Conservation (phyloP, 768 basidiomycete genomes). For the Suillus sp. region DNA sequence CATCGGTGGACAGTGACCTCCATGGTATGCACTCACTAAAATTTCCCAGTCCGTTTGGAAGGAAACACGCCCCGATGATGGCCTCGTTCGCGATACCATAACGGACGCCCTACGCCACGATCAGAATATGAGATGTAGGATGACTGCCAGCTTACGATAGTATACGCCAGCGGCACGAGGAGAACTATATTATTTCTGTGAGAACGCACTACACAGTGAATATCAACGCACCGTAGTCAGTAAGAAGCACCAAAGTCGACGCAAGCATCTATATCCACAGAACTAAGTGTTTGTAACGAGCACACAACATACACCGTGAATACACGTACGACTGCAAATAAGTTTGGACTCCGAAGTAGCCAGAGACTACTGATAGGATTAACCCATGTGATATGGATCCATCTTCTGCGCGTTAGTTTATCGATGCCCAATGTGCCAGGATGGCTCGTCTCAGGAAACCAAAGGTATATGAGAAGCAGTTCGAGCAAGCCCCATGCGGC, state of each 20-base stretch:
- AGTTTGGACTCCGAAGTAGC: slow-evolving; percentile 60
- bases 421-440: slow-evolving; percentile 60
- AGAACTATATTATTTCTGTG: slow-evolving; percentile 34
- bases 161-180: slow-evolving; percentile 58
- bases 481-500: slow-evolving; percentile 42
- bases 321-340: slow-evolving; percentile 52
- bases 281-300: not conserved
- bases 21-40: slow-evolving; percentile 43
- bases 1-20: not conserved
- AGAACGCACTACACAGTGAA: slow-evolving; percentile 27
- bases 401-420: slow-evolving; percentile 34
- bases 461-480: slow-evolving; percentile 42
- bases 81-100: slow-evolving; percentile 61
- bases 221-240: not conserved
- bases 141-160: slow-evolving; percentile 45
- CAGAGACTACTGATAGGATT: slow-evolving; percentile 59
- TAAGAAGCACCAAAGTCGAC: not conserved
- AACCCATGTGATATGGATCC: slow-evolving; percentile 41
- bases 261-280: not conserved
- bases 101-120: slow-evolving; percentile 44
- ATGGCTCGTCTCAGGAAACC: slow-evolving; percentile 70
- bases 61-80: slow-evolving; percentile 58
- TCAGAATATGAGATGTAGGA: not conserved
- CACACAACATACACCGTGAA: not conserved
- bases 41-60: slow-evolving; percentile 62